Base-by-base conservation (phyloP, 805 yeast genomes). In the Jamesozyma piceae region DNA sequence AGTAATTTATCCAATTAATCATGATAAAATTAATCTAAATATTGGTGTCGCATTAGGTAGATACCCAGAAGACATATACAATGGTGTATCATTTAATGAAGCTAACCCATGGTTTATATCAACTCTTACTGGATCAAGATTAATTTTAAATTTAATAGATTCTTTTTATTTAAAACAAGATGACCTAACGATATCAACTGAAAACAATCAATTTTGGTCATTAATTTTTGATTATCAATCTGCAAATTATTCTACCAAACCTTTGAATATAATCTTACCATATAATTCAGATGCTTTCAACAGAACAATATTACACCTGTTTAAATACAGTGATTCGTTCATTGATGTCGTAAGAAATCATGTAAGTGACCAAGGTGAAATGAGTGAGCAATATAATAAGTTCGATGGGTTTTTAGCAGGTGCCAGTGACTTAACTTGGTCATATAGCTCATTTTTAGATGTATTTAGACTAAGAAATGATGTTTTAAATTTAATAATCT, bases 51-150 rank as follows among this genome's bases (percentile, higher is more conserved):
- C 82, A 0, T 63, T 89, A 41, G 97, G 97, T 2, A 72, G 97
- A 56, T 89, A 89, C 56, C 95, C 97, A 1, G 97, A 89, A 56
- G 97, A 89, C 63, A 60, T 81, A 9, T 89, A 89, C 61, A 81
- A 89, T 59, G 95, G 95, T 0, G 65, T 68, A 46, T 78, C 77
- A 0, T 67, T 73, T 0, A 69, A 80, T 27, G 86, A 80, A 52
- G 97, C 96, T 2, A 88, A 89, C 55, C 97, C 97, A 5, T 89
- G 97, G 97, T 87, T 88, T 57, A 73, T 89, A 44, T 67, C 84
- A 3, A 83, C 90, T 1, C 75, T 82, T 0, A 68, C 82, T 3
- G 86, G 85, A 2, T 67, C 85, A 4, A 85, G 81, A 56, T 50
- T 80, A 15, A 56, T 82, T 35, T 81, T 73, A 60, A 76, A 74